Percentiles rank a stretch among this genome's conserved stretches.
Evolutionary conservation across 352 stramenopile species (phyloP).

Genomic region (Blastocystis sp.): DNA sequence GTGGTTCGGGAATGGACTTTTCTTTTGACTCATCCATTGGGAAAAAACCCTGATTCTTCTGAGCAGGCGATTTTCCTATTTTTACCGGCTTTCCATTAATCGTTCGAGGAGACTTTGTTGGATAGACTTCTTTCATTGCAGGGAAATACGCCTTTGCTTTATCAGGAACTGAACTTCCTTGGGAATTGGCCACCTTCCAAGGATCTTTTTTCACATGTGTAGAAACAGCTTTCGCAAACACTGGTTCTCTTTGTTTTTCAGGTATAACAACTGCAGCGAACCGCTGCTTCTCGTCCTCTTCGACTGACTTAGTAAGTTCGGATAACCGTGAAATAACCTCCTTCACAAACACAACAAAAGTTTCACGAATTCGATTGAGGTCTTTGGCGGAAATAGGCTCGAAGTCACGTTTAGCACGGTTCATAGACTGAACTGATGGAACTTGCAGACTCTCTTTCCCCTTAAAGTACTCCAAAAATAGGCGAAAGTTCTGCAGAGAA

Average conservation of each 20-base stretch:
- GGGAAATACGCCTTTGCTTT: neutral
- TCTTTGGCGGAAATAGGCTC: neutral
- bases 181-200: neutral
- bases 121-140: neutral
- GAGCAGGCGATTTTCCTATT: neutral
- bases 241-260: neutral
- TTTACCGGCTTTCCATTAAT: neutral
- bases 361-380: conserved; percentile 6
- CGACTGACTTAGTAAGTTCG: neutral
- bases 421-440: neutral
- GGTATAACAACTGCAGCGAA: neutral
- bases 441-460: neutral
- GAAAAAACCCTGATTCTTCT: too few relatives aligned
- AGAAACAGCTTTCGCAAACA: neutral
- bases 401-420: neutral
- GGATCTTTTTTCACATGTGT: neutral
- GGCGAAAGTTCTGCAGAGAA: neutral
- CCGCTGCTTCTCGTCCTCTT: neutral
- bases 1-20: too few relatives aligned
- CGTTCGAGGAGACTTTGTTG: neutral
- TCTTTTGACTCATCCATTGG: too few relatives aligned
- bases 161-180: neutral
- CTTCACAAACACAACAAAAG: neutral
- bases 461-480: conserved; percentile 18
- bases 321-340: neutral